Conservation (phyloP, 176 grass and related monocot genomes). For the Oryza punctata region DNA sequence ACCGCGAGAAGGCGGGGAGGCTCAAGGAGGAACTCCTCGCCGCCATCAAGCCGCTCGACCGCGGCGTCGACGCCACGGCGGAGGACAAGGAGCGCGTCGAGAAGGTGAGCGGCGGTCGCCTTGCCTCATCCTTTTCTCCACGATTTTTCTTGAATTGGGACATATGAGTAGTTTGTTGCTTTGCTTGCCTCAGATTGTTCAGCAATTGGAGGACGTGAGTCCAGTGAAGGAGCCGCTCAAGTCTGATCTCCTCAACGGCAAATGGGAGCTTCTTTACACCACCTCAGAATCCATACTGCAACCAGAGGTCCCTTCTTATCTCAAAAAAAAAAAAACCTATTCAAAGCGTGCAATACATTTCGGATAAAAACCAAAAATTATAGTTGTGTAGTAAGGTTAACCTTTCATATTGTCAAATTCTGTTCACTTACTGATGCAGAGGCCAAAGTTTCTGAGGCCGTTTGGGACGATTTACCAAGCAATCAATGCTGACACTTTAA, state of each 20-base stretch:
- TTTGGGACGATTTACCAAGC: conserved; percentile 91
- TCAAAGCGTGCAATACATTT: background rate
- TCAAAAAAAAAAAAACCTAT: background rate
- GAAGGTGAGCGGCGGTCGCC: conserved; percentile 36
- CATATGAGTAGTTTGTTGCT: background rate
- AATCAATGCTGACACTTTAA: conserved; percentile 74
- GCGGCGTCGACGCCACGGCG: conserved; percentile 62
- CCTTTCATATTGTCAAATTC: background rate
- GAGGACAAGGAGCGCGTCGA: conserved; percentile 73
- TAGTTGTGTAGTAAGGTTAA: background rate
- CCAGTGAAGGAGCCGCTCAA: conserved; percentile 82
- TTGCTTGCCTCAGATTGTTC: conserved; percentile 50
- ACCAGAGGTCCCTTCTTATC: conserved; percentile 53
- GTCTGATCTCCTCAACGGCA: conserved; percentile 85
- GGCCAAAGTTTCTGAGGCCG: conserved; percentile 81
- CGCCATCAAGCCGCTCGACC: conserved; percentile 71
- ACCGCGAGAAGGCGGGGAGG: conserved; percentile 47
- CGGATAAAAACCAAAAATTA: background rate
- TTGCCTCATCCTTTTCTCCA: background rate
- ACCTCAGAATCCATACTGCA: conserved; percentile 81
- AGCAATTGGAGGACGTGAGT: conserved; percentile 66
- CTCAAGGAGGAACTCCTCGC: conserved; percentile 83
- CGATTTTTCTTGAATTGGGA: background rate
- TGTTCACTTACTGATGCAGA: conserved; percentile 47
- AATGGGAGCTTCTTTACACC: conserved; percentile 94